A percentile compares a stretch with the other conserved stretches of the same genome.
Evolutionary conservation across 2,329 filamentous ascomycete species (phyloP).

Genomic region (Aspergillus jensenii): DNA sequence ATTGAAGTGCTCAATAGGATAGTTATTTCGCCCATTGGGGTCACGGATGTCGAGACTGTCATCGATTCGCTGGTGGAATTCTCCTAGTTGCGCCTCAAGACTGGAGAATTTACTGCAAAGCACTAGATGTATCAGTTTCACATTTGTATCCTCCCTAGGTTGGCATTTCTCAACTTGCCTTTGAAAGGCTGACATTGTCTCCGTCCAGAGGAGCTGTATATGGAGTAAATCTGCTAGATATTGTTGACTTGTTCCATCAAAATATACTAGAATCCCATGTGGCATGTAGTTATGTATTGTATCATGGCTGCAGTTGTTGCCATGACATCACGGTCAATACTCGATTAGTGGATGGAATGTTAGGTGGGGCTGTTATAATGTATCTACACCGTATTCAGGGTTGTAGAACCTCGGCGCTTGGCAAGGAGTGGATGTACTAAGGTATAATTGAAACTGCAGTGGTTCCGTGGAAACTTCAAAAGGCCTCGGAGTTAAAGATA

Average conservation of each 20-base stretch:
- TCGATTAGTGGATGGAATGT: background rate
- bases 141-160: background rate
- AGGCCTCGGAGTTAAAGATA: too few relatives aligned
- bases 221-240: background rate
- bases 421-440: too few relatives aligned
- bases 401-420: background rate
- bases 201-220: background rate
- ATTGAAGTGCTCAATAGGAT: conserved; percentile 28
- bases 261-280: background rate
- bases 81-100: conserved; percentile 60
- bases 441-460: too few relatives aligned
- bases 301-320: background rate
- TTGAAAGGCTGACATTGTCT: conserved; percentile 9
- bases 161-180: background rate
- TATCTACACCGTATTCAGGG: background rate
- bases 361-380: background rate
- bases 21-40: conserved; percentile 7
- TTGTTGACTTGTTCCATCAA: background rate
- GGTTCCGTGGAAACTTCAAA: too few relatives aligned
- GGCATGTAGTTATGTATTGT: background rate
- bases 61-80: conserved; percentile 49
- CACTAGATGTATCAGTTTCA: background rate
- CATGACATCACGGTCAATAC: background rate
- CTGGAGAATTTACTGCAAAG: conserved; percentile 53
- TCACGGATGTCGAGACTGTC: conserved; percentile 24